Conservation (phyloP, 768 basidiomycete species). For the Phlegmacium glaucopus region DNA sequence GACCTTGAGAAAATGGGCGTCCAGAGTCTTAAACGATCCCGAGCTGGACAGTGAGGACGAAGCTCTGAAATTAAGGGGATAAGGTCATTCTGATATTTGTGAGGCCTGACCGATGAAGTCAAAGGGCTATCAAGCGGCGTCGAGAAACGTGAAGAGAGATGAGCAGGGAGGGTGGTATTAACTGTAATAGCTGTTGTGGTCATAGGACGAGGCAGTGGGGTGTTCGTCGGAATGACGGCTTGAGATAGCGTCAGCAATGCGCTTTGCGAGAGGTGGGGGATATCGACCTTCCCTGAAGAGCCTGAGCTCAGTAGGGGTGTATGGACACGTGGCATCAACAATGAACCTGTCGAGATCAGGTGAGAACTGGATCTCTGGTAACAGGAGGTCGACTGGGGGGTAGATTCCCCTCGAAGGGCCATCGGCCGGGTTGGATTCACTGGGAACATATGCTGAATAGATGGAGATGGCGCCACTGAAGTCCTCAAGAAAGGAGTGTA, state of each 20-base stretch:
- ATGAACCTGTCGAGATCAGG: too few species aligned
- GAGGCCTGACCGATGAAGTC: not conserved
- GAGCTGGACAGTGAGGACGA: conserved; percentile 22
- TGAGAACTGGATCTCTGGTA: too few species aligned
- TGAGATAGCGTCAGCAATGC: not conserved
- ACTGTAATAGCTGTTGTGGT: too few species aligned
- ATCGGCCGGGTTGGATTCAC: conserved; percentile 25
- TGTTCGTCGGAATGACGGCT: too few species aligned
- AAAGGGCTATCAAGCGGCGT: not conserved
- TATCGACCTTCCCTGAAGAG: not conserved
- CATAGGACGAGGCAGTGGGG: too few species aligned
- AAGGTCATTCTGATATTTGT: not conserved
- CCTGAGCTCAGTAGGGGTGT: not conserved
- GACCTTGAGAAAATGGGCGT: not conserved
- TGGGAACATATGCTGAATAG: conserved; percentile 21
- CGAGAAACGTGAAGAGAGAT: too few species aligned
- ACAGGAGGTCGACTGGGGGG: not conserved
- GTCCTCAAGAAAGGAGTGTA: conserved; percentile 1
- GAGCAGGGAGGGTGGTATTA: too few species aligned
- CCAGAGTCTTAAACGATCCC: conserved; percentile 11
- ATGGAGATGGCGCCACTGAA: not conserved
- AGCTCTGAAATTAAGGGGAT: conserved; percentile 15
- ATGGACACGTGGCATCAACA: not conserved
- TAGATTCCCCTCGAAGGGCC: conserved; percentile 24
- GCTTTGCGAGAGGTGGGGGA: not conserved